Evolutionary conservation across 225 moss, liverwort and hornwort species (phyloP).

Genomic region (Polytrichum commune): DNA sequence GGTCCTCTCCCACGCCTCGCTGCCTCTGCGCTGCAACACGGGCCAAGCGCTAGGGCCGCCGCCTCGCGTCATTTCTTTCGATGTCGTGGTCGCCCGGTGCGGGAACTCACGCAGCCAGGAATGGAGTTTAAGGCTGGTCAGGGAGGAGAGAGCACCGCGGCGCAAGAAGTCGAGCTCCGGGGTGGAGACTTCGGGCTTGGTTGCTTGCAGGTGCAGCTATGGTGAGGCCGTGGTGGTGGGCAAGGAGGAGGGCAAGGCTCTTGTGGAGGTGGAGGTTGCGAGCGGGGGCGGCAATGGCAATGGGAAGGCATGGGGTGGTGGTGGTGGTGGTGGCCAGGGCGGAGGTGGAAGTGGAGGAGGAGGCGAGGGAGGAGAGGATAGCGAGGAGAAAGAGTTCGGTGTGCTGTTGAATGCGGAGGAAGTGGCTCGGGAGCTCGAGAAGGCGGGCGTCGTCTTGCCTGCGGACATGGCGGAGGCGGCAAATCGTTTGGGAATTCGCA

Average conservation of each 20-base stretch:
- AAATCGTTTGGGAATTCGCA: slow-evolving; percentile 66
- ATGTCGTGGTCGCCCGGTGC: background rate
- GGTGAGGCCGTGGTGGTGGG: background rate
- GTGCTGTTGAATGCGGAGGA: slow-evolving; percentile 74
- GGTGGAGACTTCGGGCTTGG: background rate
- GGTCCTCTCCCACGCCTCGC: background rate
- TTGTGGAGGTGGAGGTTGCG: slow-evolving; percentile 5
- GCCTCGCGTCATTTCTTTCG: background rate
- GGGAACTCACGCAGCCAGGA: background rate
- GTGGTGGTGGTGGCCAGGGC: slow-evolving; percentile 36
- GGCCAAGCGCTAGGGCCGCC: background rate
- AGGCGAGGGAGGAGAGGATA: slow-evolving; percentile 12
- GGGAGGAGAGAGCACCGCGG: background rate
- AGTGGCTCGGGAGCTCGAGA: slow-evolving; percentile 59
- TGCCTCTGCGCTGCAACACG: background rate
- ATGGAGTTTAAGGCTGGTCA: background rate
- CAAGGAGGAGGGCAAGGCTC: slow-evolving; percentile 2
- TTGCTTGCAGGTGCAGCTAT: slow-evolving; percentile 1
- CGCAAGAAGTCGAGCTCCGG: background rate
- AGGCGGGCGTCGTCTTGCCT: slow-evolving; percentile 53
- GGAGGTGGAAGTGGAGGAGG: slow-evolving; percentile 29
- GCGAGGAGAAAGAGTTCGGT: slow-evolving; percentile 69
- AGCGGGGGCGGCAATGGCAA: slow-evolving; percentile 21
- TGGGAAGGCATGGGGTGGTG: slow-evolving; percentile 21
- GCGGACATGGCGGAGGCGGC: slow-evolving; percentile 85